Evolutionary conservation across 768 basidiomycete genomes (phyloP), one percentile per base, ranked within the genome.

Genomic region (Tricholoma hemisulphureum): DNA sequence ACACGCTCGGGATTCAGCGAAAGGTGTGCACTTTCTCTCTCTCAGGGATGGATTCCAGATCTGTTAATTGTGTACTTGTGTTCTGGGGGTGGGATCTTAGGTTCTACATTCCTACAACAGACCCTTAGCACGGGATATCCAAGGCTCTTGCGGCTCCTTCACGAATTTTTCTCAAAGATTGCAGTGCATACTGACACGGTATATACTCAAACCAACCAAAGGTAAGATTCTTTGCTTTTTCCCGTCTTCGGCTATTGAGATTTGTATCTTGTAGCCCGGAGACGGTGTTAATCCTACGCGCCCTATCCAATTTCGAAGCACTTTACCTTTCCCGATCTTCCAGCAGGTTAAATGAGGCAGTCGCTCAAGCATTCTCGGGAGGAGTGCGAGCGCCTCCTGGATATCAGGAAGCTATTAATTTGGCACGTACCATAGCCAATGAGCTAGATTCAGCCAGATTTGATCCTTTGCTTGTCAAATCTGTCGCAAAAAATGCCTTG

Each of bases 121-220:
- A 91, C 92, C 4, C 75, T 99, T 37, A 87, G 88, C 62, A 77
- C 85, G 2, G 90, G 91, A 16, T 98, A 98, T 73, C 93, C 95
- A 3, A 83, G 84, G 50, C 77, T 99, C 2, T 71, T 99, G 8
- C 83, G 97, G 9, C 80, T 98, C 2, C 95, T 99, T 73, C 97
- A 99, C 55, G 94, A 95, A 37, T 97, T 99, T 75, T 99, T 99
- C 69, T 86, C 89, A 28, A 95, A 95, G 70, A 93, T 98, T 53
- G 87, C 93, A 2, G 89, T 96, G 10, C 92, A 98, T 68, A 97
- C 97, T 1, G 96, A 98, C 67, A 98, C 97, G 0, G 77, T 91
- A 6, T 98, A 98, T 69, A 87, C 85, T 0, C 84, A 87, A 53
- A 79, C 83, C 0, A 82, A 89, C 51, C 97, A 99, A 74, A 94